These are phyloP conservation scores for Malus orientalis DNA, from an alignment of 306 rosid species.

Conservation along the genomic window DNA sequence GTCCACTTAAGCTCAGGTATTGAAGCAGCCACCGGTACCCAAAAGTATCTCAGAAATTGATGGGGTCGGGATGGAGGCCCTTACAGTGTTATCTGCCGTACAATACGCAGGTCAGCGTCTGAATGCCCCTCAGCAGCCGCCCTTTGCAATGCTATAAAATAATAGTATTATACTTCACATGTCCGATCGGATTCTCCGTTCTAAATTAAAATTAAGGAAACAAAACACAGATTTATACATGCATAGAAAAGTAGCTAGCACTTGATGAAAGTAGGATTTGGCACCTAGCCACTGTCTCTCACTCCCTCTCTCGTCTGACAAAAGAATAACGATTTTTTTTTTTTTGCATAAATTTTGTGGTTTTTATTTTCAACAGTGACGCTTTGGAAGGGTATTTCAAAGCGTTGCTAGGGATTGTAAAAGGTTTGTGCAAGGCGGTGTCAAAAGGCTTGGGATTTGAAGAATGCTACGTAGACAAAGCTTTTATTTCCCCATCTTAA, in stretches of 20 bases:
- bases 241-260: too few relatives aligned
- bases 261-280: too few relatives aligned
- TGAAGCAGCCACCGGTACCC: conserved; percentile 78
- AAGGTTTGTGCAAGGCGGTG: conserved; percentile 33
- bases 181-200: too few relatives aligned
- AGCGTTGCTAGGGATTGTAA: conserved; percentile 19
- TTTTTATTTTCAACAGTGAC: conserved; percentile 15
- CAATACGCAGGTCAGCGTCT: conserved; percentile 57
- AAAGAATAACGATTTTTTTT: too few relatives aligned
- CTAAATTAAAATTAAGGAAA: too few relatives aligned
- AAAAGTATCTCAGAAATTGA: conserved; percentile 53
- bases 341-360: neutral
- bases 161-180: too few relatives aligned
- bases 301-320: neutral
- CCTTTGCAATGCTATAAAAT: conserved; percentile 45
- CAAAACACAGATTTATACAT: too few relatives aligned
- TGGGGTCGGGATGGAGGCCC: conserved; percentile 67
- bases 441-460: conserved; percentile 40
- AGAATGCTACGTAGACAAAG: conserved; percentile 41
- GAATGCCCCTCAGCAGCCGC: conserved; percentile 56
- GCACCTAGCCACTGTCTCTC: neutral
- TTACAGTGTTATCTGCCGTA: conserved; percentile 51
- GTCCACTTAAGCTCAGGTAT: conserved; percentile 59
- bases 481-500: conserved; percentile 4
- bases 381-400: conserved; percentile 28